Evolutionary conservation across 2,329 filamentous ascomycete species (phyloP), one percentile per base, ranked within the genome.

Genomic region (Neophaeococcomyces mojaviensis): DNA sequence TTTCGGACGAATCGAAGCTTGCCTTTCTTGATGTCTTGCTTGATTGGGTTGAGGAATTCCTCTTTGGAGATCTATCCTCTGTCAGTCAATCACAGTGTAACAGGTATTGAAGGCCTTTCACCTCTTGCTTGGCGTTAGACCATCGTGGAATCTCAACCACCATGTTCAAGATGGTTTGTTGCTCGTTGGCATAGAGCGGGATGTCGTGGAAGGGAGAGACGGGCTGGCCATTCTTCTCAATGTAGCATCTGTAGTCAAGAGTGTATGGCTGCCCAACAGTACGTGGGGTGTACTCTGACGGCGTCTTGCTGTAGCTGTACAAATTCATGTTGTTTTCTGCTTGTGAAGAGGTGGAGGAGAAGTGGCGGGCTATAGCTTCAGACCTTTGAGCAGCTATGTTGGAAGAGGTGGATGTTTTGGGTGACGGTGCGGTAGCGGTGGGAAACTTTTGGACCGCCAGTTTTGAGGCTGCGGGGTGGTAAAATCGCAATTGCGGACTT

Each of bases 81-180:
- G 45, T 51, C 26, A 51, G 33, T 45, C 26, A 38, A 10, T 40
- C n/a, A n/a, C n/a, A n/a, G n/a, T n/a, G n/a, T 39, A 30, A 24
- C 13, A 35, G 43, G 47, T 45, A 13, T 47, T 22, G 46, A 51
- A 39, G 32, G 51, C 48, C n/a, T n/a, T 84, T 58, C 69, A 95
- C 90, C 86, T 98, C 92, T 71, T 94, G 86, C 82, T 98, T 98
- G 64, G 86, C 92, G 74, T 98, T 98, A 76, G 90, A 95, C 92
- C 92, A 98, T 75, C 92, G 84, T 63, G 92, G 92, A 63, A 98
- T 96, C 84, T 98, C 92, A 62, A 98, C 92, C 56, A 98, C 69
- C 92, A 98, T 98, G 84, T 98, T 98, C 65, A 98, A 79, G 68
- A 97, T 75, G 60, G 84, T 94, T 78, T 95, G 81, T 76, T 95